Base-by-base conservation (phyloP, 441 rosid genomes). In the Macaranga tanarius region DNA sequence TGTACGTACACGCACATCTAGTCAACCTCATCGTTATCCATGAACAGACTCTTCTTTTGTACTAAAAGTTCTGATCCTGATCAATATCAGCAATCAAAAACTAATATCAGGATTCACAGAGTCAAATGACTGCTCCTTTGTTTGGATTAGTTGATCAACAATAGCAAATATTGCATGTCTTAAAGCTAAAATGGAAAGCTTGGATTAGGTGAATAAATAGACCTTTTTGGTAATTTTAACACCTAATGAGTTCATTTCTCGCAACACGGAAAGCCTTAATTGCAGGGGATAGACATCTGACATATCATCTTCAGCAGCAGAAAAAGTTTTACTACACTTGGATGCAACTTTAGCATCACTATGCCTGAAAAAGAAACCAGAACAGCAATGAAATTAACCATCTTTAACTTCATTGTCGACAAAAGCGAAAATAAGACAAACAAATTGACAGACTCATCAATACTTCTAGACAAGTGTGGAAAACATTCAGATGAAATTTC, bases 201-300 rank as follows among this genome's bases (percentile, higher is more conserved):
- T 60, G 31, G 65, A 73, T 54, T 69, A 59, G 51, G 66, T 57
- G 38, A 62, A 69, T 42, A 19, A 83, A 73, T 67, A 40, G 42
- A 93, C 98, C 90, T 93, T 96, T 87, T 96, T 96, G 89, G 85
- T 85, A 69, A 96, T 89, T 83, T 86, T 96, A 59, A 96, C 93
- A 66, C 92, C 95, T 81, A 93, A 74, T 1, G 87, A 81, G 77
- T 82, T 89, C n/a, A 84, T 79, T 80, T 96, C 98, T 72, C 77
- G 83, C 76, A 80, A 75, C 77, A 88, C 75, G 79, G 94, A 84
- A 75, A 96, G 89, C 84, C 97, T 89, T 65, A 96, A 89, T 73
- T 89, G 92, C 62, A 96, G 85, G 48, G 97, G 97, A 85, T 93
- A 96, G 69, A 92, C 99, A 83, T 93, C 98, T 15, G 90, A 88